Conservation (phyloP, 176 grass and related monocot species). For the Stipa capillata region DNA sequence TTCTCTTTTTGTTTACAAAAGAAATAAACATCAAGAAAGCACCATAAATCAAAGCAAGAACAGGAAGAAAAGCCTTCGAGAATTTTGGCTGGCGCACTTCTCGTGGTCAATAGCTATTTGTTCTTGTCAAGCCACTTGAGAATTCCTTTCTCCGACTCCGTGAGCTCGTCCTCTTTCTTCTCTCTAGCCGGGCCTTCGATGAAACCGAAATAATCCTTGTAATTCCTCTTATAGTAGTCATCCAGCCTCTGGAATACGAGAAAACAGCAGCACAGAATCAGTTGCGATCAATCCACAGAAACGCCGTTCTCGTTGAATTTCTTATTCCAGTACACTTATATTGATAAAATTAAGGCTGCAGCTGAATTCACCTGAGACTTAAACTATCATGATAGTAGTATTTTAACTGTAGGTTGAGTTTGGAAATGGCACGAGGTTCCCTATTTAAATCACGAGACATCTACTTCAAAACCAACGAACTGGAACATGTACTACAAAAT, state of each 20-base stretch:
- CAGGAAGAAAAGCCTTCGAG: too few relatives aligned
- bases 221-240: constrained; percentile 75
- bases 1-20: too few relatives aligned
- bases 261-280: background rate
- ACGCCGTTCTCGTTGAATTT: background rate
- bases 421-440: background rate
- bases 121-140: constrained; percentile 91
- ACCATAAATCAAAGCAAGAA: too few relatives aligned
- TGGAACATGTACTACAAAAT: background rate
- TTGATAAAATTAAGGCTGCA: background rate
- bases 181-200: constrained; percentile 56
- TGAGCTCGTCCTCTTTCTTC: constrained; percentile 54
- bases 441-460: background rate
- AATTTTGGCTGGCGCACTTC: background rate
- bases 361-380: background rate
- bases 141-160: constrained; percentile 76
- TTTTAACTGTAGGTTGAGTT: background rate
- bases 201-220: constrained; percentile 82
- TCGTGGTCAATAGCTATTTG: constrained; percentile 3
- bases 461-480: background rate
- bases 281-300: background rate
- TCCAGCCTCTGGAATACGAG: constrained; percentile 54
- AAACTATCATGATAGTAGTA: background rate
- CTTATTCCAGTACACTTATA: background rate
- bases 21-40: too few relatives aligned